Evolutionary conservation across 2,329 filamentous ascomycete genomes (phyloP), one percentile per base, ranked within the genome.

Genomic region (Magnaporthiopsis incrustans): DNA sequence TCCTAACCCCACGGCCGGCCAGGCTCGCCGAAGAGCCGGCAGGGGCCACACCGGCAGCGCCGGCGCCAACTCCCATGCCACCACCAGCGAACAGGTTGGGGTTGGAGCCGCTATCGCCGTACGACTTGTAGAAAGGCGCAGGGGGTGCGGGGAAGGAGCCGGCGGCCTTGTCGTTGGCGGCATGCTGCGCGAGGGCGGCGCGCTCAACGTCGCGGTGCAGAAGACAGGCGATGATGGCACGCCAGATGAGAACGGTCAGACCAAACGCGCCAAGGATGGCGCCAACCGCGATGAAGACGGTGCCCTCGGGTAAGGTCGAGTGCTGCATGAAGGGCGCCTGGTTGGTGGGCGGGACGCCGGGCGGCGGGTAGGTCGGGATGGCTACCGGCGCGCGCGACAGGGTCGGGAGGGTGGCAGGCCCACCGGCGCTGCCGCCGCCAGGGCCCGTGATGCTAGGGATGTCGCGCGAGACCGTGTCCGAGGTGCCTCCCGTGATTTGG

Each of bases 241-340:
- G 91, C 95, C 95, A 99, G 65, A 89, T 82, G 15, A 99, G 82
- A 59, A 98, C 85, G n/a, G 87, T 87, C 11, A 92, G 79, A 14
- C 87, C 91, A 67, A 97, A 85, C 68, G 92, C 89, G 22, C 91
- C 95, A 8, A 99, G 84, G 33, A 92, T 89, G 32, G 92, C 90
- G 59, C 95, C 95, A 1, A 98, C 95, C 27, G 88, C 89, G 71
- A 99, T 99, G 78, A 99, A 99, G 65, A 99, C 89, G 4, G 94
- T 97, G 64, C 95, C 95, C 71, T 98, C 90, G 2, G 95, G 95
- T 14, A 93, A 81, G 63, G 78, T 88, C 0, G 92, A 96, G 71
- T 89, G 87, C 72, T 93, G 89, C 91, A 98, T 97, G 74, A 91
- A 99, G 22, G 94, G 92, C 6, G 95, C 95, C 71, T 89, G 85